Evolutionary conservation across 176 grass and related monocot genomes (phyloP), one percentile per base, ranked within the genome.

Genomic region (Lolium perenne): DNA sequence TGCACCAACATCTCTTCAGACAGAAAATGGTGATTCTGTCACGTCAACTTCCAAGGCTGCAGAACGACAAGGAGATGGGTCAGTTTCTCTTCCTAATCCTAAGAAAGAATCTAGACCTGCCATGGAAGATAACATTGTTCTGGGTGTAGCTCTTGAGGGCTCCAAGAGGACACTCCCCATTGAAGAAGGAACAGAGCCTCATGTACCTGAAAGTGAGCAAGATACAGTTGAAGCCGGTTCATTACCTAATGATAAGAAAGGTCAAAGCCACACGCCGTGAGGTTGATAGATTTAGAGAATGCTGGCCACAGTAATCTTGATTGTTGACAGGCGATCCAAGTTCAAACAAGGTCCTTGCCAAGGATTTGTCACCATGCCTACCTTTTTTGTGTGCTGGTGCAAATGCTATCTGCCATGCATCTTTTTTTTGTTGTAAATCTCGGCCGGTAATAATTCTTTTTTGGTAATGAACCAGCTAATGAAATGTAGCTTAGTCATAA

Each of bases 101-200:
- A 92, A 86, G 54, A 93, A 99, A 81, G 90, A 86, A 76, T 78
- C 89, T 53, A 96, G 97, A 65, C 89, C 90, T 63, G 85, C 76
- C 68, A 88, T 94, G 82, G 94, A 93, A 85, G 92, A 94, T 78
- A 99, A 99, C 83, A 96, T 99, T 89, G 92, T 99, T 50, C 85
- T 99, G 51, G 97, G 97, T 26, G 82, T 99, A 23, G 97, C 97
- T 49, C 92, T 99, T 73, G 92, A 92, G 38, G 97, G 97, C 45
- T 99, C 97, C 25, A 99, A 94, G 84, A 88, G 94, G 59, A 99
- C 97, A 21, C 85, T 99, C 20, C 94, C 94, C 71, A 94, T 96
- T n/a, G 90, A 96, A 86, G 92, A 92, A 83, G 90, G 88, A 49
- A 89, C 74, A 79, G 81, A 86, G 32, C 77, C 87, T 61, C 56